Evolutionary conservation across 2,329 filamentous ascomycete species (phyloP).

Genomic region (Ophiobolus disseminans): DNA sequence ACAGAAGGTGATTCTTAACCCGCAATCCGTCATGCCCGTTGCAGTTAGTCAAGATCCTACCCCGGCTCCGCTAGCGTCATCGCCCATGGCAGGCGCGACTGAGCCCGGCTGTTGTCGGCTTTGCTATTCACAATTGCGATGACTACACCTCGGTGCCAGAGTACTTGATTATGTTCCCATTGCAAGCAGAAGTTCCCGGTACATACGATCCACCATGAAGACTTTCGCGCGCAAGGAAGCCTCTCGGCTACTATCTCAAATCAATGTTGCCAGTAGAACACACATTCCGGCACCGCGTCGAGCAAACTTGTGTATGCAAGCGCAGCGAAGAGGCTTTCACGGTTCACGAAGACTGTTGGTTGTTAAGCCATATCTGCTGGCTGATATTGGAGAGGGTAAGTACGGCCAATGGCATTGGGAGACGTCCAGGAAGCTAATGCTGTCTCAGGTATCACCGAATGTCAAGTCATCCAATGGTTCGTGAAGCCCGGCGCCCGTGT

Average conservation of each 20-base stretch:
- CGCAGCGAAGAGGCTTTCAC: constrained; percentile 50
- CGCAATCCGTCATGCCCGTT: constrained; percentile 19
- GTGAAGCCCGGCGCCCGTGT: constrained; percentile 94
- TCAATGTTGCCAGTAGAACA: constrained; percentile 24
- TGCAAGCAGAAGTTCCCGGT: constrained; percentile 13
- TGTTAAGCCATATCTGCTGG: constrained; percentile 80
- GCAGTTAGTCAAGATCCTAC: constrained; percentile 10
- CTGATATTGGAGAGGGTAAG: constrained; percentile 84
- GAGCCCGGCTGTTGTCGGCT: constrained; percentile 29
- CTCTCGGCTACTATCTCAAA: constrained; percentile 34
- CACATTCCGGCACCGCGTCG: constrained; percentile 33
- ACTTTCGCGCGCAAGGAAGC: constrained; percentile 40
- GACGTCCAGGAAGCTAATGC: constrained; percentile 8
- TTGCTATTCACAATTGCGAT: constrained; percentile 16
- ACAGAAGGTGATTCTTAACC: constrained; percentile 23
- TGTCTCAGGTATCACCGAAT: constrained; percentile 86
- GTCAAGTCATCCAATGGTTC: constrained; percentile 99
- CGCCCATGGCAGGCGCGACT: constrained; percentile 12
- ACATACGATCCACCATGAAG: constrained; percentile 36
- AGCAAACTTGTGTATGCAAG: constrained; percentile 27
- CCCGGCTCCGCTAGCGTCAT: constrained; percentile 28
- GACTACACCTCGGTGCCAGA: constrained; percentile 25
- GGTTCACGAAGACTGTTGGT: constrained; percentile 48
- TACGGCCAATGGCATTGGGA: constrained; percentile 4
- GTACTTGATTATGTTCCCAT: constrained; percentile 34